Conservation (phyloP, 352 stramenopile genomes). For the Phytopythium boreale region DNA sequence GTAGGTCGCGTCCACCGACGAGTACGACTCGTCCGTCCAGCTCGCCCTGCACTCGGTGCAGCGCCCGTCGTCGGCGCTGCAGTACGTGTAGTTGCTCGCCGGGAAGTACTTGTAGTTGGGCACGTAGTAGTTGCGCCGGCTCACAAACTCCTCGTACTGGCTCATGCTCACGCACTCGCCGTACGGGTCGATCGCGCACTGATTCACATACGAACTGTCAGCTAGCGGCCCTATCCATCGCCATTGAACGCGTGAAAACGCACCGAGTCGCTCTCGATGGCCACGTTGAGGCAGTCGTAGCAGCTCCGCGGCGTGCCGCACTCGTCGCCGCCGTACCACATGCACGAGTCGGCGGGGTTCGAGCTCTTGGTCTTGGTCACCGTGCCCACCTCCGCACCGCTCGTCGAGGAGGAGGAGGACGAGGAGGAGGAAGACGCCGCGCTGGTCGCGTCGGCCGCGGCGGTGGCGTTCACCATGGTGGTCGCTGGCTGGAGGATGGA, state of each 20-base stretch:
- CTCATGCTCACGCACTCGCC: constrained; percentile 37
- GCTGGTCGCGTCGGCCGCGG: background rate
- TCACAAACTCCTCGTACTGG: constrained; percentile 27
- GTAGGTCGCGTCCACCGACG: constrained; percentile 22
- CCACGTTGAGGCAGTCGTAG: constrained; percentile 38
- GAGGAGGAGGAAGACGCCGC: constrained; percentile 5
- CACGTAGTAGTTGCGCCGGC: constrained; percentile 41
- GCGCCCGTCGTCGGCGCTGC: constrained; percentile 27
- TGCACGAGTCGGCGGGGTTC: constrained; percentile 26
- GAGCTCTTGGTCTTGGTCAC: constrained; percentile 16
- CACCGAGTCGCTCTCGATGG: constrained; percentile 23
- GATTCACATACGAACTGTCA: constrained; percentile 6
- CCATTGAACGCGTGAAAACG: background rate
- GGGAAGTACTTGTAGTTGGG: constrained; percentile 42
- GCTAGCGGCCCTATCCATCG: background rate
- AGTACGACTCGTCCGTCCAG: constrained; percentile 28
- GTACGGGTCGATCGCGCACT: constrained; percentile 29
- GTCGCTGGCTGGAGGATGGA: background rate
- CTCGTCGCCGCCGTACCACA: constrained; percentile 23
- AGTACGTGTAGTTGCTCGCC: constrained; percentile 39
- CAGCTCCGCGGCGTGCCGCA: constrained; percentile 28
- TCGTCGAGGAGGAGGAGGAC: background rate
- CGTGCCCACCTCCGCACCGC: background rate
- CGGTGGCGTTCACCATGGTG: background rate
- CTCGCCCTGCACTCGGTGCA: constrained; percentile 25